Conservation (phyloP, 108 stramenopile species). For the Fragilariopsis cylindrus region DNA sequence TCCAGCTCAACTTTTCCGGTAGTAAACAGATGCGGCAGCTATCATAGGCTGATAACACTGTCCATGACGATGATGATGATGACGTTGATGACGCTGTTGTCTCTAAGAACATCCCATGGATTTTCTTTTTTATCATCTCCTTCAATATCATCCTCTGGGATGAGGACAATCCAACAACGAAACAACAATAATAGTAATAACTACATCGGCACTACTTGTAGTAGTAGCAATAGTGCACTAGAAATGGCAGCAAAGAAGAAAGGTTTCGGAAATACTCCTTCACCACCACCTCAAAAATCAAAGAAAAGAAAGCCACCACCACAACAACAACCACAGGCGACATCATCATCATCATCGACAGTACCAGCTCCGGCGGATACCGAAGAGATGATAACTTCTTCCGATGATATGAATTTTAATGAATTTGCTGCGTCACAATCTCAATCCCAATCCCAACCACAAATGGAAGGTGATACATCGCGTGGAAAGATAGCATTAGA, state of each 20-base stretch:
- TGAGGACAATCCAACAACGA: too few species aligned
- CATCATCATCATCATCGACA: background rate
- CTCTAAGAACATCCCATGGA: too few species aligned
- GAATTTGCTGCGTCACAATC: background rate
- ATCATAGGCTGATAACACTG: too few species aligned
- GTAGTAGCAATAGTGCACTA: background rate
- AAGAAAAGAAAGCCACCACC: constrained; percentile 20
- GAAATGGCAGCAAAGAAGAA: constrained; percentile 1
- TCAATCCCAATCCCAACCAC: background rate
- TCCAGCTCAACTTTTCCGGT: too few species aligned
- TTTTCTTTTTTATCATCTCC: too few species aligned
- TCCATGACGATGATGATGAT: too few species aligned
- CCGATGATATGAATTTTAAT: background rate
- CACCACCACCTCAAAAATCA: constrained; percentile 6
- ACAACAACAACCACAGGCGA: background rate
- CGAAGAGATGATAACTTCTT: background rate
- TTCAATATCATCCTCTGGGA: too few species aligned
- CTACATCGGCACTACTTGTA: background rate
- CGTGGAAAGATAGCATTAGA: constrained; percentile 49
- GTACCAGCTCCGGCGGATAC: background rate
- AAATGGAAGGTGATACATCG: constrained; percentile 22
- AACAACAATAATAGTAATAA: background rate
- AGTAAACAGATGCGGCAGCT: too few species aligned
- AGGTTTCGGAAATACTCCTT: constrained; percentile 28
- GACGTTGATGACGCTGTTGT: too few species aligned